Conservation (phyloP, 140 eudicot genomes). For the Flaveria floridana region DNA sequence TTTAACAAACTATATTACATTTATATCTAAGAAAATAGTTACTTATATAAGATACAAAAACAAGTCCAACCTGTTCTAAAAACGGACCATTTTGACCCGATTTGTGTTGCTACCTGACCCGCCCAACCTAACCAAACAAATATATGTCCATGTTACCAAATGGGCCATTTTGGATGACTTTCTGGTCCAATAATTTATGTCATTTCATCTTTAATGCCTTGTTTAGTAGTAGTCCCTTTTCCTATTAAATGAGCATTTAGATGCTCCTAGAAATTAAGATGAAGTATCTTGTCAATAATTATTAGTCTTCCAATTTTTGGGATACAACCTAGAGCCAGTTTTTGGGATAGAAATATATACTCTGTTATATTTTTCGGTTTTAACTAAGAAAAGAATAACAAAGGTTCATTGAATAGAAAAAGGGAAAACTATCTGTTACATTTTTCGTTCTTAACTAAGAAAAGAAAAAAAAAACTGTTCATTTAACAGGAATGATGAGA, state of each 20-base stretch:
- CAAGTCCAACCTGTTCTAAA: not conserved
- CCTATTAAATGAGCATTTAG: not conserved
- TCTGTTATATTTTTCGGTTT: no score
- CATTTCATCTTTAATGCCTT: not conserved
- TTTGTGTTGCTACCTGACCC: not conserved
- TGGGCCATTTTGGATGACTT: slow-evolving; percentile 6
- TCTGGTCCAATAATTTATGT: slow-evolving; percentile 6
- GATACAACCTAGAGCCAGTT: not conserved
- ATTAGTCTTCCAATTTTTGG: not conserved
- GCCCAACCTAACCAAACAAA: not conserved
- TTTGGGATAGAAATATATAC: no score
- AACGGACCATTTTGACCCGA: not conserved
- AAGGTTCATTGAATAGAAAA: no score
- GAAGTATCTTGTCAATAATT: not conserved
- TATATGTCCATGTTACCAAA: not conserved
- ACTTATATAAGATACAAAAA: no score
- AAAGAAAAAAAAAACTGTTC: no score
- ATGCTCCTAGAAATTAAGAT: not conserved
- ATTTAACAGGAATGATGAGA: no score
- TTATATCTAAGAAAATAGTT: not conserved
- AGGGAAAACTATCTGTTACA: no score
- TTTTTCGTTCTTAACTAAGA: no score
- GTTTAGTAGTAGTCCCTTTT: not conserved
- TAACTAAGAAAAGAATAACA: no score
- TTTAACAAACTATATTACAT: not conserved